A percentile compares a stretch with the other conserved stretches of the same genome.
These are phyloP conservation scores for Alternaria conjuncta DNA, from an alignment of 2,329 filamentous ascomycete species.

Conservation along the genomic window DNA sequence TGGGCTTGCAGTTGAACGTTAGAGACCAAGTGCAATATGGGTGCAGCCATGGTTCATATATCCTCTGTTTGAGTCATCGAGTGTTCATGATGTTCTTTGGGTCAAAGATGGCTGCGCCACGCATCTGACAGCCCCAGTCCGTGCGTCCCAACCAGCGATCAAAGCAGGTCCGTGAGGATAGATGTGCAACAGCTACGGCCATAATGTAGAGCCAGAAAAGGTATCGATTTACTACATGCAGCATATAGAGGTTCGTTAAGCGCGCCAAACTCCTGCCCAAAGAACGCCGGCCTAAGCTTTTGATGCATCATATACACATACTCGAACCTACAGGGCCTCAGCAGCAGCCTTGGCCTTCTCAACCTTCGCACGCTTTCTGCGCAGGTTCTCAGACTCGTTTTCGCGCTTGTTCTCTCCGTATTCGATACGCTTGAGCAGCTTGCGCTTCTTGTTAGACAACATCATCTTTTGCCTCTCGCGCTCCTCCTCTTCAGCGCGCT, in stretches of 20 bases:
- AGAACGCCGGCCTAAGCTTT: constrained; percentile 25
- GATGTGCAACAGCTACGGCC: background rate
- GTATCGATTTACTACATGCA: constrained; percentile 8
- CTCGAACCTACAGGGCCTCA: constrained; percentile 25
- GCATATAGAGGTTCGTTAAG: constrained; percentile 9
- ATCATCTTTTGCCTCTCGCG: constrained; percentile 95
- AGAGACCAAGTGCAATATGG: background rate
- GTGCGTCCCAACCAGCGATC: background rate
- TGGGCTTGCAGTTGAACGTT: background rate
- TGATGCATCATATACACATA: constrained; percentile 11
- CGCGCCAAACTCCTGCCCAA: constrained; percentile 17
- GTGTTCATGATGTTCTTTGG: background rate
- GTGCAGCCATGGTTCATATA: background rate
- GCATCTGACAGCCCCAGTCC: background rate
- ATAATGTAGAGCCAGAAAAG: background rate
- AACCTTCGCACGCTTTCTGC: constrained; percentile 87
- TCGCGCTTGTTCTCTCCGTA: constrained; percentile 95
- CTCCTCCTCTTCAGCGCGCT: constrained; percentile 77
- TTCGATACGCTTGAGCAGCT: constrained; percentile 96
- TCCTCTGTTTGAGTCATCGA: constrained; percentile 3
- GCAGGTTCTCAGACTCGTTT: constrained; percentile 83
- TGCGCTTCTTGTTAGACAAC: constrained; percentile 97
- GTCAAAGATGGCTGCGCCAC: background rate
- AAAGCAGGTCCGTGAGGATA: background rate
- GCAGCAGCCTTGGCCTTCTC: constrained; percentile 63